These are phyloP conservation scores for Huntiella omanensis DNA, from an alignment of 2,329 filamentous ascomycete genomes.

Conservation along the genomic window DNA sequence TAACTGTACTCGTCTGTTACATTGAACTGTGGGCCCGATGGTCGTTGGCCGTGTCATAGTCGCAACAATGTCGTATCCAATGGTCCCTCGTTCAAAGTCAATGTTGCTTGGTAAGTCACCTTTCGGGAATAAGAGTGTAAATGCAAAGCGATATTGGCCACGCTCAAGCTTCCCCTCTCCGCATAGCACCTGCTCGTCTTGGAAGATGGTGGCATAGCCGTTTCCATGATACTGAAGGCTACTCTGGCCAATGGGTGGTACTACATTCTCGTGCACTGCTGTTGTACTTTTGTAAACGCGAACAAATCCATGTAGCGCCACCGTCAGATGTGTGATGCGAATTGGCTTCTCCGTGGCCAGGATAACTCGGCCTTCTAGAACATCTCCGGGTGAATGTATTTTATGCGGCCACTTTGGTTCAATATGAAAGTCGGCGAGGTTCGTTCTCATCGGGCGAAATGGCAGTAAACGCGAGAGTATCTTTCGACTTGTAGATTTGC, in stretches of 20 bases:
- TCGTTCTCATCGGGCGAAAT: constrained; percentile 34
- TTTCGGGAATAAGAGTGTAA: constrained; percentile 51
- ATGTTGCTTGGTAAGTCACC: constrained; percentile 74
- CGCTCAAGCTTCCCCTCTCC: constrained; percentile 58
- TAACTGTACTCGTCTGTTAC: constrained; percentile 63
- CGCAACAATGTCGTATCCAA: constrained; percentile 78
- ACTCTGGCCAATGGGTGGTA: constrained; percentile 6
- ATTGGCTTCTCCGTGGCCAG: constrained; percentile 56
- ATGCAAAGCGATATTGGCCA: constrained; percentile 63
- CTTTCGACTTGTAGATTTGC: constrained; percentile 1
- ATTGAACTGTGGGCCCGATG: constrained; percentile 61
- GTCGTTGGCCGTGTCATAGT: constrained; percentile 78
- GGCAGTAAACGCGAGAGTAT: constrained; percentile 36
- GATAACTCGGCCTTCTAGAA: constrained; percentile 54
- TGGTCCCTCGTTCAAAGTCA: constrained; percentile 87
- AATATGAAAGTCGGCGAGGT: constrained; percentile 62
- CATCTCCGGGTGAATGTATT: constrained; percentile 56
- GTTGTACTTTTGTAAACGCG: constrained; percentile 57
- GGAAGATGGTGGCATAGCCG: constrained; percentile 62
- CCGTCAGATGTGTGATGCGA: constrained; percentile 61
- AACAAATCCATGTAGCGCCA: constrained; percentile 60
- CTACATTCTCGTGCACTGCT: constrained; percentile 28
- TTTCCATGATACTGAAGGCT: constrained; percentile 45
- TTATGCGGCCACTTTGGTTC: constrained; percentile 59
- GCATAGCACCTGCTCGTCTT: constrained; percentile 64